Conservation (phyloP, 2,329 filamentous ascomycete genomes). For the Aphanoascus verrucosus region DNA sequence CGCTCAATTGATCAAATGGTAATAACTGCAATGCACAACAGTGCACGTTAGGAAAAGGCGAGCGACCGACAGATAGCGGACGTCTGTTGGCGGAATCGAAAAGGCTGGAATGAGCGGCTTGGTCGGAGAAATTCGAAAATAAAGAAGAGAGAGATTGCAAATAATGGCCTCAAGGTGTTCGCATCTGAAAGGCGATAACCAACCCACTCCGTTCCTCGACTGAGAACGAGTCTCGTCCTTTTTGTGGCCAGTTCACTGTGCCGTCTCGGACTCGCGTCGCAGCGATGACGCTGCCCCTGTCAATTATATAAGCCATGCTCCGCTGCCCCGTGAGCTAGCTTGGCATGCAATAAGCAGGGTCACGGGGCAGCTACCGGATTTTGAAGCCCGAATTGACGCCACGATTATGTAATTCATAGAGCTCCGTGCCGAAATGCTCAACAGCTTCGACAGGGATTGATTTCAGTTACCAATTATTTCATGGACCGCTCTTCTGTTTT, state of each 20-base stretch:
- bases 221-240: background rate
- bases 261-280: background rate
- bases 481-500: too few relatives aligned
- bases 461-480: too few relatives aligned
- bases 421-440: too few relatives aligned
- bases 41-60: background rate
- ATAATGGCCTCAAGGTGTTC: background rate
- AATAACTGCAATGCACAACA: background rate
- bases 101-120: background rate
- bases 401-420: background rate
- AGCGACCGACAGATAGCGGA: background rate
- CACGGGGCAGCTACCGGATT: background rate
- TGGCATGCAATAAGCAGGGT: background rate
- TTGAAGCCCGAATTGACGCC: background rate
- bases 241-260: background rate
- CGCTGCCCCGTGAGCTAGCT: background rate
- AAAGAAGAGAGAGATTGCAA: background rate
- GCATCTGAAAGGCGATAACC: background rate
- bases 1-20: slow-evolving; percentile 2
- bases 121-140: background rate
- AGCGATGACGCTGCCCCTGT: background rate
- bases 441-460: too few relatives aligned
- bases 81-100: background rate
- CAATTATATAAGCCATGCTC: background rate
- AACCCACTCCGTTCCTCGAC: background rate